phyloP scores from a whole-genome alignment of 805 yeast genomes.

The Teunomyces aglyptinius region DNA sequence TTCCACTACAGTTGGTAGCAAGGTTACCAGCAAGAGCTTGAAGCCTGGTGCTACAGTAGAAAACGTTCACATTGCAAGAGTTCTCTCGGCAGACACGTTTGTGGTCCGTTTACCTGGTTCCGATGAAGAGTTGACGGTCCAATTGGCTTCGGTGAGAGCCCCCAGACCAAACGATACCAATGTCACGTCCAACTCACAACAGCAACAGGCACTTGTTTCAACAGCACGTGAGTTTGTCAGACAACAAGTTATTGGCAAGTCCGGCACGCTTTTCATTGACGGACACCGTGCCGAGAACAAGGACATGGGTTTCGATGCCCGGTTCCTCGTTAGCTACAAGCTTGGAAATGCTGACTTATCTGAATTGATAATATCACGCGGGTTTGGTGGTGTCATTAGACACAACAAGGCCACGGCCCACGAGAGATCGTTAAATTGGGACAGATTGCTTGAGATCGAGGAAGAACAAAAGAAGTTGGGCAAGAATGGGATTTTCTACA shows the following conservation, averaged over 20 bases:
- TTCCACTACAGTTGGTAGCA: slow-evolving; percentile 12
- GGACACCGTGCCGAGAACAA: slow-evolving; percentile 58
- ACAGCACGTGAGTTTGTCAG: slow-evolving; percentile 76
- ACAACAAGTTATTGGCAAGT: slow-evolving; percentile 64
- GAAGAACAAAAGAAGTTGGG: slow-evolving; percentile 49
- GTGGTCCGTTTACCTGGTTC: slow-evolving; percentile 48
- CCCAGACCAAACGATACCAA: slow-evolving; percentile 65
- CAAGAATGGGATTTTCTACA: slow-evolving; percentile 61
- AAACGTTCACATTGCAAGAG: slow-evolving; percentile 54
- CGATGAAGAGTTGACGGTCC: slow-evolving; percentile 61
- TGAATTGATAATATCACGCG: slow-evolving; percentile 56
- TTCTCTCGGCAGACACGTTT: slow-evolving; percentile 68
- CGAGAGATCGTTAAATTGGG: slow-evolving; percentile 77
- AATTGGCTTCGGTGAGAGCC: slow-evolving; percentile 71
- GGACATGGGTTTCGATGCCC: slow-evolving; percentile 59
- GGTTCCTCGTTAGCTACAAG: slow-evolving; percentile 62
- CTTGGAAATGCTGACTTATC: slow-evolving; percentile 59
- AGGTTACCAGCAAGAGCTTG: slow-evolving; percentile 17
- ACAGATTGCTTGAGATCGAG: slow-evolving; percentile 68
- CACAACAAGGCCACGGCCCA: slow-evolving; percentile 70
- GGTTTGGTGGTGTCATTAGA: slow-evolving; percentile 74
- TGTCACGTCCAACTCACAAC: slow-evolving; percentile 31
- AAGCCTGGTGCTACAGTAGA: slow-evolving; percentile 49
- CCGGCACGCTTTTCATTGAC: slow-evolving; percentile 57
- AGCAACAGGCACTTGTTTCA: slow-evolving; percentile 53